Evolutionary conservation across 2,329 filamentous ascomycete genomes (phyloP).

Genomic region (Phoma herbarum): DNA sequence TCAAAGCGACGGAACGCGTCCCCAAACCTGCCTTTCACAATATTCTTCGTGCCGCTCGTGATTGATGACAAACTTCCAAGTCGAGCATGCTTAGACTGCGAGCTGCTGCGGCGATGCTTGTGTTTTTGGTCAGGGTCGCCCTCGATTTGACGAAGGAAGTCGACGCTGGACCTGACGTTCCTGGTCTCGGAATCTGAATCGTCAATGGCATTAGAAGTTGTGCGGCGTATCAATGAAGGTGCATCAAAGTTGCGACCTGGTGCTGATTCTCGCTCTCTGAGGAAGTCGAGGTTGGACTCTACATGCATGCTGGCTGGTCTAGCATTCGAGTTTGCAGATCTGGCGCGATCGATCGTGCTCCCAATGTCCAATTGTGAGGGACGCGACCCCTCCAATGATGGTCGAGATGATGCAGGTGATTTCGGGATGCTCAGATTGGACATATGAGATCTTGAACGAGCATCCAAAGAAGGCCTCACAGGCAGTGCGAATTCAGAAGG

Average conservation of each 20-base stretch:
- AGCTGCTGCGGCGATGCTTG: conserved; percentile 64
- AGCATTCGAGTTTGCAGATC: conserved; percentile 71
- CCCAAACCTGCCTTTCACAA: conserved; percentile 88
- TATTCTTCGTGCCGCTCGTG: conserved; percentile 78
- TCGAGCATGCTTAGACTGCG: conserved; percentile 71
- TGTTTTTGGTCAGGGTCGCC: conserved; percentile 62
- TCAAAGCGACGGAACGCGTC: conserved; percentile 96
- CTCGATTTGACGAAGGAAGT: conserved; percentile 82
- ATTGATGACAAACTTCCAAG: conserved; percentile 75
- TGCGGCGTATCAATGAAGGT: conserved; percentile 39
- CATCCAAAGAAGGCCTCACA: conserved; percentile 55
- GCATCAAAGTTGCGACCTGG: conserved; percentile 48
- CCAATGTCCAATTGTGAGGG: conserved; percentile 69
- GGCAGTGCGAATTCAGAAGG: conserved; percentile 49
- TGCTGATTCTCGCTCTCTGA: conserved; percentile 77
- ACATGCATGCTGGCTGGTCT: conserved; percentile 85
- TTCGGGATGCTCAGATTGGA: conserved; percentile 61
- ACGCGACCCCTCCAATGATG: conserved; percentile 76
- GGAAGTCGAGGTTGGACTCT: conserved; percentile 81
- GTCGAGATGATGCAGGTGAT: conserved; percentile 66
- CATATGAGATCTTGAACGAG: conserved; percentile 61
- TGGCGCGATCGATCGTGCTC: conserved; percentile 66
- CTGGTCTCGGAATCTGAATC: conserved; percentile 63
- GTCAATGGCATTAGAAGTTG: conserved; percentile 42
- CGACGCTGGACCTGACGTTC: conserved; percentile 80